A percentile compares a stretch with the other conserved stretches of the same genome.
Conservation (phyloP, 148 eudicot species). For the Camellia lanceoleosa region DNA sequence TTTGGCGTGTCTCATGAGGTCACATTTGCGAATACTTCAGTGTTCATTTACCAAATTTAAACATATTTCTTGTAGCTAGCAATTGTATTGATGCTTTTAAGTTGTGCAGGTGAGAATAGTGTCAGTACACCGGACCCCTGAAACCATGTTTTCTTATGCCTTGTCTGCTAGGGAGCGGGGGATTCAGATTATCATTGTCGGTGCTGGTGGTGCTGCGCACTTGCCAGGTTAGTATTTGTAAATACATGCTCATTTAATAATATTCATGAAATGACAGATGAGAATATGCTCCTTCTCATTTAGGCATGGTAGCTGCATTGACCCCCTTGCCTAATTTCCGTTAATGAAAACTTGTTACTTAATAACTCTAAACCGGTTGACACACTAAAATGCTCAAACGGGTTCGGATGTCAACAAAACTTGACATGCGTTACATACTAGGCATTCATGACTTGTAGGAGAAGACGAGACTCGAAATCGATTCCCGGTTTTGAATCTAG, state of each 20-base stretch:
- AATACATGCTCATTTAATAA: not conserved
- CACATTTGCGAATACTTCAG: not conserved
- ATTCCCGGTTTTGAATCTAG: too few species aligned
- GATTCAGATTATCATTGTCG: constrained; percentile 84
- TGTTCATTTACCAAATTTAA: not conserved
- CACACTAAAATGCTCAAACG: too few species aligned
- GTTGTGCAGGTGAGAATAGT: too few species aligned
- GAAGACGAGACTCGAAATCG: too few species aligned
- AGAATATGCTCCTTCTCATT: constrained; percentile 12
- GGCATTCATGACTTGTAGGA: too few species aligned
- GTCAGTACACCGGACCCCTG: too few species aligned
- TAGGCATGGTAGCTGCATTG: constrained; percentile 97
- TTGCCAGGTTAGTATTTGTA: constrained; percentile 66
- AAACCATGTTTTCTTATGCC: too few species aligned
- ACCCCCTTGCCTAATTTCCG: constrained; percentile 60
- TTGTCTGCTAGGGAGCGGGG: constrained; percentile 70
- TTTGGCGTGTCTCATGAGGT: constrained; percentile 81
- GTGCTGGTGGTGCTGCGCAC: constrained; percentile 99
- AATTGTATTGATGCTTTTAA: constrained; percentile 39
- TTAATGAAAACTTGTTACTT: too few species aligned
- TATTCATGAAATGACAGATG: constrained; percentile 4
- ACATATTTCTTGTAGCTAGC: not conserved
- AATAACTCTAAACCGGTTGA: too few species aligned
- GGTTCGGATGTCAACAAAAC: too few species aligned
- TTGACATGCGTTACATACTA: too few species aligned